phyloP scores from a whole-genome alignment of 176 grass and related monocot genomes.

The Eragrostis nindensis region DNA sequence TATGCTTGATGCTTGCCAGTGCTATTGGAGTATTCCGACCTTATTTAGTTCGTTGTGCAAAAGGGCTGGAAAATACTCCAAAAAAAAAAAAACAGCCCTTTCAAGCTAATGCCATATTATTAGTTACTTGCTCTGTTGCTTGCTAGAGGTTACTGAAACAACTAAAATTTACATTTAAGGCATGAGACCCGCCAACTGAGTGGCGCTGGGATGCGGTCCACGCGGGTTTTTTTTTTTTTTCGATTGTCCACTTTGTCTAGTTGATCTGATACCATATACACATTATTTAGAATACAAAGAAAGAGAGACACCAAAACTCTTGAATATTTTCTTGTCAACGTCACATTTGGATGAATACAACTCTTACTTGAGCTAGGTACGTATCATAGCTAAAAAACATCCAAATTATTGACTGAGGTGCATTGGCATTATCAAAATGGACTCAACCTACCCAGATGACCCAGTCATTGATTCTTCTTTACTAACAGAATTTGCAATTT shows the following conservation, averaged over 20 bases:
- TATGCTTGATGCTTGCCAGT: not conserved
- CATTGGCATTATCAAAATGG: not conserved
- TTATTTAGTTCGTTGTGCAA: not conserved
- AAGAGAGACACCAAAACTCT: not conserved
- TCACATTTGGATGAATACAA: not conserved
- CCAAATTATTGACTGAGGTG: conserved; percentile 6
- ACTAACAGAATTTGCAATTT: conserved; percentile 6
- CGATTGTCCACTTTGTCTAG: too few species aligned
- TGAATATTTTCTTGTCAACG: not conserved
- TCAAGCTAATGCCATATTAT: not conserved
- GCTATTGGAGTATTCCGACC: not conserved
- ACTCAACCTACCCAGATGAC: conserved; percentile 1
- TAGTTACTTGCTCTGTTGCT: not conserved
- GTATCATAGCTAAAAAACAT: not conserved
- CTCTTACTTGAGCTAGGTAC: not conserved
- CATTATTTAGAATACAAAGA: not conserved
- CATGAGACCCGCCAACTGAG: not conserved
- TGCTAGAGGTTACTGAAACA: not conserved
- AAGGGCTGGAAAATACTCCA: not conserved
- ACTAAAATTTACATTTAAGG: not conserved
- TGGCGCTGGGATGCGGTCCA: too few species aligned
- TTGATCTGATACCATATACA: not conserved
- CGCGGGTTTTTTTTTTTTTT: too few species aligned
- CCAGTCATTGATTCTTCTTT: not conserved
- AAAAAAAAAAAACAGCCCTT: not conserved